Evolutionary conservation across 371 early-diverging fungal species (phyloP).

Genomic region (Mortierella sp.): DNA sequence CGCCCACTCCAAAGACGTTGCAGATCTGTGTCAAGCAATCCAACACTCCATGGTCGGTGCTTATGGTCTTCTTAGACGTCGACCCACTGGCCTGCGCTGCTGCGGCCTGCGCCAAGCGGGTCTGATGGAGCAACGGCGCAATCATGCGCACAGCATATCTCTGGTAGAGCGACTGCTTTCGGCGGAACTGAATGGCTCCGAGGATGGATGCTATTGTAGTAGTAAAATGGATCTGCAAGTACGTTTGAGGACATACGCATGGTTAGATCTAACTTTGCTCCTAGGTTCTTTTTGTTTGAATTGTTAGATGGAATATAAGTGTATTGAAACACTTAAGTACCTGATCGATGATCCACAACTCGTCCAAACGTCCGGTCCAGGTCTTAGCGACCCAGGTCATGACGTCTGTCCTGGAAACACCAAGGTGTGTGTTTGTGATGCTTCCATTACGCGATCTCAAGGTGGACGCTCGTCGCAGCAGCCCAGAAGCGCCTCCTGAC

Average conservation of each 20-base stretch:
- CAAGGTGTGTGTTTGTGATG: slow-evolving; percentile 18
- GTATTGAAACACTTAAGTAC: slow-evolving; percentile 14
- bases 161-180: slow-evolving; percentile 83
- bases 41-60: slow-evolving; percentile 69
- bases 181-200: slow-evolving; percentile 68
- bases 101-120: slow-evolving; percentile 47
- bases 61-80: slow-evolving; percentile 19
- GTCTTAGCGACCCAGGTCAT: slow-evolving; percentile 47
- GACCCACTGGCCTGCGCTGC: slow-evolving; percentile 34
- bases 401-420: slow-evolving; percentile 40
- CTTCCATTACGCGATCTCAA: slow-evolving; percentile 42
- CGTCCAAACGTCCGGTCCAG: slow-evolving; percentile 53
- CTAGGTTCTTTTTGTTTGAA: too few species aligned
- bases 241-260: too few species aligned
- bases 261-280: too few species aligned
- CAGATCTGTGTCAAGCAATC: slow-evolving; percentile 75
- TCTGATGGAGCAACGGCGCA: slow-evolving; percentile 65
- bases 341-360: slow-evolving; percentile 58
- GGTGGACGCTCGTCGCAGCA: slow-evolving; percentile 43
- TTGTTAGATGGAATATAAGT: too few species aligned
- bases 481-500: slow-evolving; percentile 16
- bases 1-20: slow-evolving; percentile 77
- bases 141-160: slow-evolving; percentile 72
- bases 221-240: slow-evolving; percentile 64
- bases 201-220: slow-evolving; percentile 72